Evolutionary conservation across 768 basidiomycete genomes (phyloP).

Genomic region (Termitomyces heimii): DNA sequence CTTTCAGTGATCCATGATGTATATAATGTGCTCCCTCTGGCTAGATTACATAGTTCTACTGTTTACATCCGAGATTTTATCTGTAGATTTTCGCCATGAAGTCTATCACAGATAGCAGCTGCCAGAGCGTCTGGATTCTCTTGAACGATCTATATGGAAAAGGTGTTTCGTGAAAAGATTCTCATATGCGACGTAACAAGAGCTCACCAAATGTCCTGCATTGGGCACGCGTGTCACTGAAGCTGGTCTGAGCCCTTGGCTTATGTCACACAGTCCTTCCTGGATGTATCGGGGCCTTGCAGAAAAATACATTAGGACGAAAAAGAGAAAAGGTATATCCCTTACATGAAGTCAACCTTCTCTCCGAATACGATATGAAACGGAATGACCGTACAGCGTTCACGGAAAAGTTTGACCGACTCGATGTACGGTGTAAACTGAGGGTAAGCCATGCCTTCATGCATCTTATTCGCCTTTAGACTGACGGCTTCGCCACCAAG

Average conservation of each 20-base stretch:
- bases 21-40: not conserved
- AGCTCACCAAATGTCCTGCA: slow-evolving; percentile 24
- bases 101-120: slow-evolving; percentile 16
- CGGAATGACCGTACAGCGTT: slow-evolving; percentile 10
- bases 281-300: slow-evolving; percentile 20
- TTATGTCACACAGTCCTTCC: slow-evolving; percentile 17
- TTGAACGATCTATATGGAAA: slow-evolving; percentile 25
- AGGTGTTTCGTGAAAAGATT: too few species aligned
- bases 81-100: slow-evolving; percentile 6
- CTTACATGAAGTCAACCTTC: slow-evolving; percentile 17
- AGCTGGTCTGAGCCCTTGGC: slow-evolving; percentile 17
- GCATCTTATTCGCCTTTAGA: slow-evolving; percentile 9
- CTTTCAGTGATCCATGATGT: not conserved
- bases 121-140: slow-evolving; percentile 23
- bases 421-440: slow-evolving; percentile 14
- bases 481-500: slow-evolving; percentile 3
- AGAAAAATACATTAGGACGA: not conserved
- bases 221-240: slow-evolving; percentile 19
- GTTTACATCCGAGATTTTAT: slow-evolving; percentile 11
- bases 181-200: not conserved
- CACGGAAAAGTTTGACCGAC: slow-evolving; percentile 8
- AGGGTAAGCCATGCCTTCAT: slow-evolving; percentile 15
- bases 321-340: not conserved
- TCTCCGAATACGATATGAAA: slow-evolving; percentile 15
- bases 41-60: not conserved